Evolutionary conservation across 805 yeast genomes (phyloP), one percentile per base, ranked within the genome.

Genomic region (Wickerhamiella sorbophila): DNA sequence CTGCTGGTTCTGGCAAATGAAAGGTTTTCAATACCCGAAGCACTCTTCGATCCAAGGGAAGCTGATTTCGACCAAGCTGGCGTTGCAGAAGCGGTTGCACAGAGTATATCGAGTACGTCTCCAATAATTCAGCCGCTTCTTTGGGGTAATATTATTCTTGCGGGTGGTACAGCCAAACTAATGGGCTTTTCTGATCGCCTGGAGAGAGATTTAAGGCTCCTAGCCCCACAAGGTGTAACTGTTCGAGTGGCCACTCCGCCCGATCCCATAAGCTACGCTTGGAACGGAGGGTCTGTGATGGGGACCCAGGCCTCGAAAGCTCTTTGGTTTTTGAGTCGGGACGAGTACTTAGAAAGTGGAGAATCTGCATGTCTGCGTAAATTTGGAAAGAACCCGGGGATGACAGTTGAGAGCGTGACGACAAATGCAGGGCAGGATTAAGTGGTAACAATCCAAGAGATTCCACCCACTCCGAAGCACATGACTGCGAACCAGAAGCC

Each of bases 281-380:
- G 84, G 80, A 58, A 64, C 34, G 72, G 80, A 8, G 84, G 79
- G 40, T 55, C 64, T 12, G 45, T 51, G 4, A 65, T 78, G 40
- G 70, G 69, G 17, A 43, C 53, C 8, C 58, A 57, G 38, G 40
- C 42, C 5, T 64, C 56, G 31, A 64, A 69, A 43, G 61, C 65
- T 16, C 66, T 71, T 31, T 71, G 78, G 15, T 67, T 75, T 42
- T 75, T 91, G 5, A 70, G 93, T 0, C 73, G 77, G 45, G 74
- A 75, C 43, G 97, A 91, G 39, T 91, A 86, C 53, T 69, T 73
- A 48, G 98, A 91, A 58, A 79, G 83, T 54, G 98, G 98, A 0
- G 68, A 75, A 34, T 65, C 69, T 43, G 63, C 73, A 64, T 69
- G 75, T 44, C 68, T 71, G 40, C 67, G 68, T 42, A 71, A 64